Conservation (phyloP, 2,329 filamentous ascomycete species). For the Coniella vitis region DNA sequence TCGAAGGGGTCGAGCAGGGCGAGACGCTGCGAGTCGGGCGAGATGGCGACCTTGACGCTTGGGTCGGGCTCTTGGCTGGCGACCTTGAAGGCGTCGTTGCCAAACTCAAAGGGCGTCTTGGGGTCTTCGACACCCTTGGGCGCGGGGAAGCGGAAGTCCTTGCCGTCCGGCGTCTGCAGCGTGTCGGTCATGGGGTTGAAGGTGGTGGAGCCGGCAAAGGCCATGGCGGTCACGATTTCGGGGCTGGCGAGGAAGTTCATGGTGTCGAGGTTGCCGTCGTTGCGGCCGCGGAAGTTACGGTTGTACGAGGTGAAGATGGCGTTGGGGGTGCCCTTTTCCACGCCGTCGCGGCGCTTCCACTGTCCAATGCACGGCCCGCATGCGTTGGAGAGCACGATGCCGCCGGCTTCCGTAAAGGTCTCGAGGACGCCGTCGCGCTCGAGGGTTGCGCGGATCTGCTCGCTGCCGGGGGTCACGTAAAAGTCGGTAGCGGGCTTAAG, state of each 20-base stretch:
- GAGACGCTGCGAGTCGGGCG: conserved; percentile 81
- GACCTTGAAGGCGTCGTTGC: conserved; percentile 67
- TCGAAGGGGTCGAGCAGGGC: conserved; percentile 87
- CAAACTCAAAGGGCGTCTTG: conserved; percentile 63
- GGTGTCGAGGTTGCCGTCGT: conserved; percentile 91
- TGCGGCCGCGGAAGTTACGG: conserved; percentile 94
- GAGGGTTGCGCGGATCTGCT: conserved; percentile 92
- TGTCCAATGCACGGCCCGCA: conserved; percentile 92
- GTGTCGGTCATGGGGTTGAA: conserved; percentile 94
- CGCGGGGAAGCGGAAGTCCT: conserved; percentile 77
- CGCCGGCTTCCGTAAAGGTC: conserved; percentile 81
- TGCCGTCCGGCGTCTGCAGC: conserved; percentile 71
- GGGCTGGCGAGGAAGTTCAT: conserved; percentile 99
- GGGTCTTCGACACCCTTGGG: conserved; percentile 64
- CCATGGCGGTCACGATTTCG: conserved; percentile 93
- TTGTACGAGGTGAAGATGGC: conserved; percentile 98
- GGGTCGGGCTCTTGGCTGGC: conserved; percentile 66
- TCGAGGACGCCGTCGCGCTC: conserved; percentile 81
- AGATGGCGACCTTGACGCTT: conserved; percentile 65
- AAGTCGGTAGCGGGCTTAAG: conserved; percentile 85
- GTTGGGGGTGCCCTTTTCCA: conserved; percentile 78
- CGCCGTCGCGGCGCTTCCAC: conserved; percentile 86
- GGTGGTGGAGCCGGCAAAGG: conserved; percentile 83
- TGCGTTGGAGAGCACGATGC: conserved; percentile 86
- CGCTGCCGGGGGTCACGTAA: conserved; percentile 92